phyloP scores from a whole-genome alignment of 2,329 filamentous ascomycete genomes.

The Cordyceps cicadae region DNA sequence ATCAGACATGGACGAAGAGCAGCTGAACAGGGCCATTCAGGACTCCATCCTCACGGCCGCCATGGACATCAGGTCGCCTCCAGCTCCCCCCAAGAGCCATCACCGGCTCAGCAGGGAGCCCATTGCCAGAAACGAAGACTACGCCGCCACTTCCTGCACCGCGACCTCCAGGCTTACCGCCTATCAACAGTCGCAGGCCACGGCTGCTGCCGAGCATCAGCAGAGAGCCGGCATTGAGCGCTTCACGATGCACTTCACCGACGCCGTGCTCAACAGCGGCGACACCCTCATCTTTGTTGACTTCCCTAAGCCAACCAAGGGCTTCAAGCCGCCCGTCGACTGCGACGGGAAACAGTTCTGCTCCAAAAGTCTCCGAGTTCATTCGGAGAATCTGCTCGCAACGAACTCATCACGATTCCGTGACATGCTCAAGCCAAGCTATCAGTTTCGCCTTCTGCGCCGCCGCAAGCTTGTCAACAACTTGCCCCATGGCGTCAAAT shows the following conservation, averaged over 20 bases:
- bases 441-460: slow-evolving; percentile 32
- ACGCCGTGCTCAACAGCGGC: slow-evolving; percentile 21
- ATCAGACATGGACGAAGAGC: not conserved
- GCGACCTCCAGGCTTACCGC: not conserved
- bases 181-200: not conserved
- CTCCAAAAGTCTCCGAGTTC: slow-evolving; percentile 34
- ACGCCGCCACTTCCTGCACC: not conserved
- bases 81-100: not conserved
- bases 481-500: slow-evolving; percentile 40
- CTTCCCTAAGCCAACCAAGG: slow-evolving; percentile 21
- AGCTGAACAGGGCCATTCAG: not conserved
- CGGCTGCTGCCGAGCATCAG: not conserved
- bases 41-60: not conserved
- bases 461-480: slow-evolving; percentile 27
- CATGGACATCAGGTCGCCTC: not conserved
- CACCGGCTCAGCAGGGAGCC: not conserved
- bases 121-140: not conserved
- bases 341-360: slow-evolving; percentile 28
- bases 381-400: slow-evolving; percentile 37
- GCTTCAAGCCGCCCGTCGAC: slow-evolving; percentile 17
- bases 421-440: slow-evolving; percentile 34
- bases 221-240: not conserved
- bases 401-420: slow-evolving; percentile 40
- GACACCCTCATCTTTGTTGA: slow-evolving; percentile 39
- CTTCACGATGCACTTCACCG: slow-evolving; percentile 15